These are phyloP conservation scores for Boechera divaricarpa DNA, from an alignment of 345 rosid species.

Conservation along the genomic window DNA sequence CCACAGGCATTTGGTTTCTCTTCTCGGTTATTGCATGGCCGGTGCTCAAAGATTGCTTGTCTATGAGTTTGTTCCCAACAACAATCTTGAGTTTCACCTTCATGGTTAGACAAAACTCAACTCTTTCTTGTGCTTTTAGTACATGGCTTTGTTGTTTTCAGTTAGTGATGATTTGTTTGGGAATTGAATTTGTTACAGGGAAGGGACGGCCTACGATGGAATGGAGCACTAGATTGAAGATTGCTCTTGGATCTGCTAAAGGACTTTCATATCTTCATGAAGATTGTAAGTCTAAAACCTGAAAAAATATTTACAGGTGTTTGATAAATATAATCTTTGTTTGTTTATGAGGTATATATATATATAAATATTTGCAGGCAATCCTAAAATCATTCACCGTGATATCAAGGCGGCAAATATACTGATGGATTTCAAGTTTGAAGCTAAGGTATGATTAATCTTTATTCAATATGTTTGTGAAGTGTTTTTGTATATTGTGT, in stretches of 20 bases:
- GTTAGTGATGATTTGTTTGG: background rate
- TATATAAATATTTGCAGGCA: slow-evolving; percentile 55
- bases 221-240: slow-evolving; percentile 73
- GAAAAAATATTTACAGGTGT: background rate
- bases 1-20: slow-evolving; percentile 69
- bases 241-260: slow-evolving; percentile 90
- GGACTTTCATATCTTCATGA: slow-evolving; percentile 97
- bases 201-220: slow-evolving; percentile 78
- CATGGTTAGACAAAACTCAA: slow-evolving; percentile 53
- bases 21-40: slow-evolving; percentile 72
- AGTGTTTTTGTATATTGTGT: slow-evolving; percentile 18
- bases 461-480: background rate
- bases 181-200: slow-evolving; percentile 49
- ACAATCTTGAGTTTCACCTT: slow-evolving; percentile 67
- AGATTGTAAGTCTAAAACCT: slow-evolving; percentile 65
- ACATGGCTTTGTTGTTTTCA: slow-evolving; percentile 21
- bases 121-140: background rate
- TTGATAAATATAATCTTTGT: background rate
- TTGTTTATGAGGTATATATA: background rate
- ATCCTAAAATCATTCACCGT: slow-evolving; percentile 93
- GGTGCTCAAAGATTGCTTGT: slow-evolving; percentile 66
- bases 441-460: slow-evolving; percentile 67
- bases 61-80: slow-evolving; percentile 72
- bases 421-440: slow-evolving; percentile 80
- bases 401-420: slow-evolving; percentile 92